Conservation (phyloP, 1,284 basidiomycete species). For the Gymnopus androsaceus region DNA sequence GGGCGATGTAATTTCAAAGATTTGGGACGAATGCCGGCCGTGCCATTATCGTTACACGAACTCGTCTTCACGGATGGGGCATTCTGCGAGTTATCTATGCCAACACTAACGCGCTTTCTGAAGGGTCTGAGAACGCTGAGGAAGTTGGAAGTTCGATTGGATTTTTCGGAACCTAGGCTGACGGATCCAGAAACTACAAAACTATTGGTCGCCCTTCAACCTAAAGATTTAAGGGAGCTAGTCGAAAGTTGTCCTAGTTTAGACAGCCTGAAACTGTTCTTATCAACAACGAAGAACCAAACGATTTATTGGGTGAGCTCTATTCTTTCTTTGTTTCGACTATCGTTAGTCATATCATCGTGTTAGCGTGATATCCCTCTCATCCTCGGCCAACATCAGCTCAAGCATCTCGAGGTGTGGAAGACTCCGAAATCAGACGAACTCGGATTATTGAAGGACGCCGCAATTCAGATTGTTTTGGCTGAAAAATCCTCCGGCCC, state of each 20-base stretch:
- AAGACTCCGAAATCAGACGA: not conserved
- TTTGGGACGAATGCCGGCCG: too few relatives aligned
- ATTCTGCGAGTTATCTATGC: not conserved
- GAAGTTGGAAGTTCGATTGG: conserved; percentile 9
- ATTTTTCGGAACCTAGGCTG: conserved; percentile 4
- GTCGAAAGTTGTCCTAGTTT: not conserved
- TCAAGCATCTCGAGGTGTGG: not conserved
- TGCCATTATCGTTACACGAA: not conserved
- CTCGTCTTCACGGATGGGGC: conserved; percentile 2
- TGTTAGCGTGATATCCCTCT: not conserved
- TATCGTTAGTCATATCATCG: not conserved
- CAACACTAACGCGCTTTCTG: not conserved
- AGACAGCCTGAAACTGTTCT: conserved; percentile 8
- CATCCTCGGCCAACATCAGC: not conserved
- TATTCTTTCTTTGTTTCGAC: not conserved
- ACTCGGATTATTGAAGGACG: not conserved
- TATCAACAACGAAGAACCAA: conserved; percentile 13
- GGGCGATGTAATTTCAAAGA: too few relatives aligned
- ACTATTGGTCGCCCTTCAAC: not conserved
- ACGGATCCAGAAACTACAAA: not conserved
- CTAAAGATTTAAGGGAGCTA: not conserved
- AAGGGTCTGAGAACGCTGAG: not conserved
- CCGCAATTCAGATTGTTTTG: too few relatives aligned
- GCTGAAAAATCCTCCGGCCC: not conserved
- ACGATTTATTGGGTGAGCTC: conserved; percentile 4